These are phyloP conservation scores for Phaeosphaeriaceae sp. DNA, from an alignment of 2,329 filamentous ascomycete species.

Conservation along the genomic window DNA sequence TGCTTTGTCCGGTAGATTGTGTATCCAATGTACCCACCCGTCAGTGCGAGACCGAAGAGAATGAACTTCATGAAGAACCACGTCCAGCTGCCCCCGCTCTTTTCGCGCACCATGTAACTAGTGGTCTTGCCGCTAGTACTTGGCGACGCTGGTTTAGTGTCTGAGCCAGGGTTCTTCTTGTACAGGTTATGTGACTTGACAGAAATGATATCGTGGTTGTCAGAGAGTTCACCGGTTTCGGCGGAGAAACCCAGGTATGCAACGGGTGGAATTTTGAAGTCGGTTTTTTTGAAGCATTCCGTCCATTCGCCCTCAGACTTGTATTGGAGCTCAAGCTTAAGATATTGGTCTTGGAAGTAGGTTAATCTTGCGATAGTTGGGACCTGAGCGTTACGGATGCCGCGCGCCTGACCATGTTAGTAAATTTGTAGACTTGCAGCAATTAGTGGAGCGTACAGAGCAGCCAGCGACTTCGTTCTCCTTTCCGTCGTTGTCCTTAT, in stretches of 20 bases:
- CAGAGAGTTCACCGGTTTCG: slow-evolving; percentile 93
- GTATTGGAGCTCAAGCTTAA: slow-evolving; percentile 93
- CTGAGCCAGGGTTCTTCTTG: slow-evolving; percentile 53
- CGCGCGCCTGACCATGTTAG: slow-evolving; percentile 66
- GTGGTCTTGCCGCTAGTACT: slow-evolving; percentile 22
- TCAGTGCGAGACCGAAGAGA: slow-evolving; percentile 72
- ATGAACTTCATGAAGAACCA: slow-evolving; percentile 85
- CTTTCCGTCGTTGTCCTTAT: slow-evolving; percentile 95
- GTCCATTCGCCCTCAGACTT: slow-evolving; percentile 89
- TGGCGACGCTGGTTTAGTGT: slow-evolving; percentile 16
- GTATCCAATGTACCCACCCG: slow-evolving; percentile 82
- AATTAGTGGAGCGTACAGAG: slow-evolving; percentile 62
- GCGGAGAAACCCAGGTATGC: slow-evolving; percentile 72
- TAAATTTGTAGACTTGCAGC: not conserved
- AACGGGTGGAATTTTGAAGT: slow-evolving; percentile 76
- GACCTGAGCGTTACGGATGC: slow-evolving; percentile 76
- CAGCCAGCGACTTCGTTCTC: slow-evolving; percentile 90
- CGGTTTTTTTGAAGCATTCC: slow-evolving; percentile 77
- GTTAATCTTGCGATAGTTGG: slow-evolving; percentile 87
- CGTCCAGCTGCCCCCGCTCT: slow-evolving; percentile 64
- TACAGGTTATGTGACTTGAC: slow-evolving; percentile 90
- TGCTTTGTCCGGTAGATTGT: slow-evolving; percentile 77
- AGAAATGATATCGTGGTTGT: slow-evolving; percentile 96
- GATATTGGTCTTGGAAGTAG: slow-evolving; percentile 94
- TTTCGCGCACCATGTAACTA: slow-evolving; percentile 51